A percentile compares a stretch with the other conserved stretches of the same genome.
Conservation (phyloP, 139 green algal genomes). For the Closterium sp. region DNA sequence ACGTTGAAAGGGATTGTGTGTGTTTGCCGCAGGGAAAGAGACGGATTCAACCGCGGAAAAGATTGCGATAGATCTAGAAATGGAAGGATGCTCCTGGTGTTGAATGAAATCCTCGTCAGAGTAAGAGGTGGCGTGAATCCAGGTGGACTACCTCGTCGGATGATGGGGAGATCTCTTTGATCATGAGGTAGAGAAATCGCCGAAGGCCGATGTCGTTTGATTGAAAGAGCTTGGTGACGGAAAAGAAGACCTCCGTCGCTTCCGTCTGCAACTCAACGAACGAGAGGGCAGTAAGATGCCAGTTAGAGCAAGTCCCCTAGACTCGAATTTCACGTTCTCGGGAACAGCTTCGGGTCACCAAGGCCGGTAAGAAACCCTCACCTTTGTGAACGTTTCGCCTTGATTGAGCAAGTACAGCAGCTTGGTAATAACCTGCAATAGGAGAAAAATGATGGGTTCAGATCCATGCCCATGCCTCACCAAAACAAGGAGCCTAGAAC, state of each 20-base stretch:
- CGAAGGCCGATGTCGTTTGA: slow-evolving; percentile 90
- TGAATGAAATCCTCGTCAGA: background rate
- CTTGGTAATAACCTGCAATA: slow-evolving; percentile 97
- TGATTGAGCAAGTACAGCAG: slow-evolving; percentile 97
- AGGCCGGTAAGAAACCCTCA: slow-evolving; percentile 38
- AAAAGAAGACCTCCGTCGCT: slow-evolving; percentile 97
- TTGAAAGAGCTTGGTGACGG: slow-evolving; percentile 98
- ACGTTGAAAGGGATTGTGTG: background rate
- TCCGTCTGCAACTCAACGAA: slow-evolving; percentile 75
- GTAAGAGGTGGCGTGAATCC: background rate
- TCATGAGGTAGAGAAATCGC: slow-evolving; percentile 97
- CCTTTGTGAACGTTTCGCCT: slow-evolving; percentile 98
- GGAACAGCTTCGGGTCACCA: background rate
- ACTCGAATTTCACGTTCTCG: background rate
- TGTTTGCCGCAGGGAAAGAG: background rate
- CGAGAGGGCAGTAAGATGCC: background rate
- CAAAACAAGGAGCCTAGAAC: background rate
- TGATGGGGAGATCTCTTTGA: slow-evolving; percentile 97
- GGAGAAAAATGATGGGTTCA: background rate
- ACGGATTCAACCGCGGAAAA: background rate
- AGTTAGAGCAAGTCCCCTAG: background rate
- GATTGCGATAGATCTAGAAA: background rate
- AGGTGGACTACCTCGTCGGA: slow-evolving; percentile 52
- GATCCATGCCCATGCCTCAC: background rate
- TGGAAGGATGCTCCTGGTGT: background rate